These are phyloP conservation scores for Quercus suber DNA, from an alignment of 306 rosid genomes.

Conservation along the genomic window DNA sequence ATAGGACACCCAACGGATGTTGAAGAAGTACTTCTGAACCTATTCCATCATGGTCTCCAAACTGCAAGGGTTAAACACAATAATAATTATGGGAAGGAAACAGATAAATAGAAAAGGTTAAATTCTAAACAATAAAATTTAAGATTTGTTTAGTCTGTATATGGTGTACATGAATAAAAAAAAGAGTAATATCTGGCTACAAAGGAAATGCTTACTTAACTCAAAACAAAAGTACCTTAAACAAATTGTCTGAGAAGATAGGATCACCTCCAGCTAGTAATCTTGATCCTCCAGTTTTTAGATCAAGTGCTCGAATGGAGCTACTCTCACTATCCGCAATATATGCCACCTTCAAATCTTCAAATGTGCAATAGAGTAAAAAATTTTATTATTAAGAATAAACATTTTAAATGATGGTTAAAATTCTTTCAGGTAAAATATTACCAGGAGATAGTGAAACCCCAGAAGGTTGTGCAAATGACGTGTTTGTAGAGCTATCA, in stretches of 20 bases:
- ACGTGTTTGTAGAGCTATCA: conserved; percentile 70
- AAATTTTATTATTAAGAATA: conserved; percentile 12
- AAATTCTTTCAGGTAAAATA: conserved; percentile 20
- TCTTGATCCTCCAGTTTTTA: conserved; percentile 82
- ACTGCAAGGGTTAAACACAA: conserved; percentile 47
- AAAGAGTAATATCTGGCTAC: neutral
- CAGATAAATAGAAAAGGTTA: conserved; percentile 5
- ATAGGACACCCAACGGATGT: conserved; percentile 80
- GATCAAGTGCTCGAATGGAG: conserved; percentile 78
- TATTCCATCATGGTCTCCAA: conserved; percentile 93
- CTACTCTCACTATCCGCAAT: conserved; percentile 98
- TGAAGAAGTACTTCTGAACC: conserved; percentile 92
- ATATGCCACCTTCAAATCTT: conserved; percentile 64
- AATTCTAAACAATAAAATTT: conserved; percentile 8
- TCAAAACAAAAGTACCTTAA: conserved; percentile 53
- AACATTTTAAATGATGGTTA: neutral
- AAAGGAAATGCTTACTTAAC: conserved; percentile 12
- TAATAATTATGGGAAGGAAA: conserved; percentile 17
- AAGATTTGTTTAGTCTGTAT: neutral
- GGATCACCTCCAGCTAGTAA: conserved; percentile 94
- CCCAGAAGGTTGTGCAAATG: conserved; percentile 97
- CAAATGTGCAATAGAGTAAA: conserved; percentile 17
- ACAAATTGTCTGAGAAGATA: conserved; percentile 71
- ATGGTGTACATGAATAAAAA: neutral
- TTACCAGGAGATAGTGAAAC: conserved; percentile 88